phyloP scores from a whole-genome alignment of 176 grass and related monocot genomes.

The Areca catechu region DNA sequence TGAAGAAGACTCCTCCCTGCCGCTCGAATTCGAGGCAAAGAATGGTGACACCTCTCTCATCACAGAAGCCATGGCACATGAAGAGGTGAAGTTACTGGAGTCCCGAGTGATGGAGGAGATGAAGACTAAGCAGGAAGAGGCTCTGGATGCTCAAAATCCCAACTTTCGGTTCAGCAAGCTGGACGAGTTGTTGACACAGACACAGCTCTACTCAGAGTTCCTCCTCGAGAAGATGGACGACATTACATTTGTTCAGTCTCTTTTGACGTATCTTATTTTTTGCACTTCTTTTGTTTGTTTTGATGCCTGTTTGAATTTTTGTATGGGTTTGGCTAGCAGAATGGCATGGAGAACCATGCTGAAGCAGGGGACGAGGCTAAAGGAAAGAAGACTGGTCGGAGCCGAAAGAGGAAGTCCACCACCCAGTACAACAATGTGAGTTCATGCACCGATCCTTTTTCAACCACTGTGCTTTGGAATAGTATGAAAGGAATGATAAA shows the following conservation, averaged over 20 bases:
- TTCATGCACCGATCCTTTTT: constrained; percentile 15
- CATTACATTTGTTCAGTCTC: constrained; percentile 49
- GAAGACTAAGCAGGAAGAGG: constrained; percentile 39
- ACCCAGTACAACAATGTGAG: constrained; percentile 76
- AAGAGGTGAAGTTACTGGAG: constrained; percentile 52
- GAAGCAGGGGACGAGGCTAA: constrained; percentile 34
- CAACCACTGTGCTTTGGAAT: neutral
- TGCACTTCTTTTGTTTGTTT: neutral
- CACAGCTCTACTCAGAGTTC: constrained; percentile 80
- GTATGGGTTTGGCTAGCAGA: constrained; percentile 23
- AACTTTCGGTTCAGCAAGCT: constrained; percentile 63
- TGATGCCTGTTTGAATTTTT: neutral
- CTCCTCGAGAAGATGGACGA: constrained; percentile 94
- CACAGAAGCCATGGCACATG: constrained; percentile 54
- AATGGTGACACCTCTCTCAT: constrained; percentile 62
- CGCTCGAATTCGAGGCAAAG: constrained; percentile 58
- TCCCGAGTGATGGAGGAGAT: constrained; percentile 37
- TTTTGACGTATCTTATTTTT: neutral
- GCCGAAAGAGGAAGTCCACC: constrained; percentile 49
- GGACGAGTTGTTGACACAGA: constrained; percentile 78
- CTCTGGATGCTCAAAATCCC: constrained; percentile 27
- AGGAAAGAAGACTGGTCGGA: constrained; percentile 45
- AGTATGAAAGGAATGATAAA: too few species aligned
- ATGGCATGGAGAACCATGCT: constrained; percentile 26
- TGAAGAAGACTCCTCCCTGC: constrained; percentile 30